These are phyloP conservation scores for Epichloe scottii DNA, from an alignment of 2,329 filamentous ascomycete species.

Conservation along the genomic window DNA sequence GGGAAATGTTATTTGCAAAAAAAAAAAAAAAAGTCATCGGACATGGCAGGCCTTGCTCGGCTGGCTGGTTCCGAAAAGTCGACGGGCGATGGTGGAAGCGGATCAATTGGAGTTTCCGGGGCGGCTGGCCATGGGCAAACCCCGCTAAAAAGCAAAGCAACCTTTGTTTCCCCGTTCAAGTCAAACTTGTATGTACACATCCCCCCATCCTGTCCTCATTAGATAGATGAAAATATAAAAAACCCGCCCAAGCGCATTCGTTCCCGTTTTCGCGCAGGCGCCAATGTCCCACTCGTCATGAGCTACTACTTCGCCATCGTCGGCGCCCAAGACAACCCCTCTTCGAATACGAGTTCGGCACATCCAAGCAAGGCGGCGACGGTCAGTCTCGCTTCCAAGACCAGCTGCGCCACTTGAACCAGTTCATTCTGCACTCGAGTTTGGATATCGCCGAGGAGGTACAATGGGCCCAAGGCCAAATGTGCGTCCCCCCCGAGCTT, in stretches of 20 bases:
- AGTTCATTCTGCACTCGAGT: slow-evolving; percentile 90
- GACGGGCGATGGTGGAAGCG: background rate
- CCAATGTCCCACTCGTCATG: slow-evolving; percentile 41
- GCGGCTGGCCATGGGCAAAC: background rate
- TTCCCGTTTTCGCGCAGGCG: background rate
- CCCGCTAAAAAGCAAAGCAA: too few species aligned
- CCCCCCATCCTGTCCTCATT: background rate
- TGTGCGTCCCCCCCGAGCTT: slow-evolving; percentile 38
- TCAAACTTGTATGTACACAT: too few species aligned
- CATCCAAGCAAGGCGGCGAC: slow-evolving; percentile 90
- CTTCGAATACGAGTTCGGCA: slow-evolving; percentile 95
- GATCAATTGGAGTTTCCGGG: background rate
- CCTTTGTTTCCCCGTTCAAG: too few species aligned
- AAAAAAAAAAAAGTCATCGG: too few species aligned
- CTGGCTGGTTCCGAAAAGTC: too few species aligned
- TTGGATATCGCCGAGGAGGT: slow-evolving; percentile 93
- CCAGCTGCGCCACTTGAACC: slow-evolving; percentile 85
- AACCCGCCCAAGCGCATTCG: background rate
- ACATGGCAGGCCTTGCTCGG: too few species aligned
- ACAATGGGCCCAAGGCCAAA: slow-evolving; percentile 78
- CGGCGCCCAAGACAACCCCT: slow-evolving; percentile 87
- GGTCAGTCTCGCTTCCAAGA: slow-evolving; percentile 80
- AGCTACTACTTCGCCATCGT: slow-evolving; percentile 98
- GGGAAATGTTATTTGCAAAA: too few species aligned
- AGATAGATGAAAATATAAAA: too few species aligned